Base-by-base conservation (phyloP, 202 grass and related monocot species). In the Dendrocalamus latiflorus region DNA sequence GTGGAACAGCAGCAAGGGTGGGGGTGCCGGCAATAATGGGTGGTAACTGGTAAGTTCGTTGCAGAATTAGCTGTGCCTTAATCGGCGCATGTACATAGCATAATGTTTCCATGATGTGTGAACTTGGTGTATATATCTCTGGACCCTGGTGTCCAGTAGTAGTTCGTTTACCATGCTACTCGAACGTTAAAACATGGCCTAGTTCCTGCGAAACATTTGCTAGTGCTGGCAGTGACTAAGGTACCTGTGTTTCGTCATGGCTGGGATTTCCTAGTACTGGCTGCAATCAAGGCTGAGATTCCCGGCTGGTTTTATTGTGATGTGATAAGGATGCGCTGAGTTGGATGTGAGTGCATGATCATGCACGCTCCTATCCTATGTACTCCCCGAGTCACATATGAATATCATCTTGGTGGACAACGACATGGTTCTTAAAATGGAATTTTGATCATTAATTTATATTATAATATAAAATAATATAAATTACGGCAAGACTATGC, bases 21-120 rank as follows among this genome's bases (percentile, higher is more conserved):
- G 21, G 1, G 68, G 49, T 13, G 21, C 41, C 9, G 54, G 72
- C 22, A 68, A 72, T 34, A 66, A 25, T 28, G 84, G 89, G 41
- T n/a, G n/a, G n/a, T n/a, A n/a, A n/a, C n/a, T 90, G 92, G 79
- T 91, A 56, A 86, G 73, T 10, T 20, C 15, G 58, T 8, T 36
- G 18, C 18, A 60, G 42, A 74, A 68, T 83, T 55, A 68, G 50
- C 48, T 28, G 42, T 18, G 30, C 60, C 68, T n/a, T 78, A 44
- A 6, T 47, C 61, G 53, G 44, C 18, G 22, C 15, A 4, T 72
- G 81, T 63, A 75, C 78, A 77, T 90, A 86, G n/a, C n/a, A n/a
- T n/a, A 25, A n/a, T 66, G 80, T 49, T 42, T 26, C 18, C 26
- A 8, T 34, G 49, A 30, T 38, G 76, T 14, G 25, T 57, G 48